Conservation (phyloP, 73 alveolate species). For the Effrenium voratum region DNA sequence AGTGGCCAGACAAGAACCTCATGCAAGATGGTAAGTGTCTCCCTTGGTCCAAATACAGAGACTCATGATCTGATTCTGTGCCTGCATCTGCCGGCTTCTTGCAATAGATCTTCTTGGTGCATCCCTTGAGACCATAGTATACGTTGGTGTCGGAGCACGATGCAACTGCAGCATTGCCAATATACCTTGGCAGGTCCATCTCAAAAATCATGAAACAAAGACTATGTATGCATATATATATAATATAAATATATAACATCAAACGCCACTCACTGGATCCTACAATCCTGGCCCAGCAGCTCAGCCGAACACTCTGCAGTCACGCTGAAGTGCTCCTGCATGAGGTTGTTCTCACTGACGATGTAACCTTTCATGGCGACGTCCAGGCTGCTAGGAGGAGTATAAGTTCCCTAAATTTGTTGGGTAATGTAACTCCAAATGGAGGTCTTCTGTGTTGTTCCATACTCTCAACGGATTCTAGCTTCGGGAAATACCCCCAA, state of each 20-base stretch:
- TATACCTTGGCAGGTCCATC: background rate
- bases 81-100: conserved; percentile 8
- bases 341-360: conserved; percentile 22
- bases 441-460: background rate
- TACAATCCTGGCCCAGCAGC: background rate
- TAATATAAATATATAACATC: no score
- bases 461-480: background rate
- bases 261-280: background rate
- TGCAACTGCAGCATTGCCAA: conserved; percentile 46
- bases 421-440: background rate
- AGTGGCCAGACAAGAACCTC: background rate
- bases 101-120: conserved; percentile 54
- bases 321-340: conserved; percentile 44
- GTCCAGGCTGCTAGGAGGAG: background rate
- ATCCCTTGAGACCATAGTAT: conserved; percentile 21
- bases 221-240: background rate
- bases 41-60: no score
- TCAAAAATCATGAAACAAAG: background rate
- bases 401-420: background rate
- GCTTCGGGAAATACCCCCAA: background rate
- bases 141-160: conserved; percentile 33
- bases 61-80: no score
- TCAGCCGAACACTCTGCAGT: conserved; percentile 26
- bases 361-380: background rate
- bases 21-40: background rate